These are phyloP conservation scores for Desmodesmus armatus DNA, from an alignment of 139 green algal genomes.

Conservation along the genomic window DNA sequence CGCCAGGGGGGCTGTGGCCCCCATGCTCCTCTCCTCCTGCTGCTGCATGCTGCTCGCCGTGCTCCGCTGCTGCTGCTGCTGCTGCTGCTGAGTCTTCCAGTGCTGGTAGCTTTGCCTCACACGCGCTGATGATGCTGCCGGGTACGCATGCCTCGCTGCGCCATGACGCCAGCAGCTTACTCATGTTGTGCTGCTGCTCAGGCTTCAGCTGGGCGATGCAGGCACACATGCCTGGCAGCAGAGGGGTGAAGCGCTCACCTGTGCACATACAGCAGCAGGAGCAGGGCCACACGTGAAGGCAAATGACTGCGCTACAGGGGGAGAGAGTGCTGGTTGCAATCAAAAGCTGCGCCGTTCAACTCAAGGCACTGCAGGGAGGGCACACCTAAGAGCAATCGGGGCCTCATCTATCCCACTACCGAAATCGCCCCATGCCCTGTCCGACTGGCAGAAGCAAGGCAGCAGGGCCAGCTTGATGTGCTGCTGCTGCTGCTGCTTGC, in stretches of 20 bases:
- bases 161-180: slow-evolving; percentile 39
- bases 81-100: not conserved
- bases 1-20: not conserved
- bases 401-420: not conserved
- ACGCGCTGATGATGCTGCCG: not conserved
- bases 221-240: slow-evolving; percentile 34
- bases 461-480: no score
- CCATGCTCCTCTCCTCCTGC: not conserved
- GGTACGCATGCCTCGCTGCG: slow-evolving; percentile 5
- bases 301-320: not conserved
- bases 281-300: not conserved
- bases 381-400: not conserved
- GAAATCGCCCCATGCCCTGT: not conserved
- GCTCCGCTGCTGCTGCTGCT: no score
- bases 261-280: not conserved
- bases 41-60: no score
- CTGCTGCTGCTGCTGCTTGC: not conserved
- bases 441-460: not conserved
- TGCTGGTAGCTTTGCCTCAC: not conserved
- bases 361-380: not conserved
- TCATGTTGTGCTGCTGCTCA: not conserved
- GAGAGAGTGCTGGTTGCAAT: not conserved
- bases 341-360: not conserved
- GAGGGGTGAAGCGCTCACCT: slow-evolving; percentile 37
- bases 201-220: not conserved